phyloP scores from a whole-genome alignment of 1,139 yeast genomes.

The Pichia cactophila region DNA sequence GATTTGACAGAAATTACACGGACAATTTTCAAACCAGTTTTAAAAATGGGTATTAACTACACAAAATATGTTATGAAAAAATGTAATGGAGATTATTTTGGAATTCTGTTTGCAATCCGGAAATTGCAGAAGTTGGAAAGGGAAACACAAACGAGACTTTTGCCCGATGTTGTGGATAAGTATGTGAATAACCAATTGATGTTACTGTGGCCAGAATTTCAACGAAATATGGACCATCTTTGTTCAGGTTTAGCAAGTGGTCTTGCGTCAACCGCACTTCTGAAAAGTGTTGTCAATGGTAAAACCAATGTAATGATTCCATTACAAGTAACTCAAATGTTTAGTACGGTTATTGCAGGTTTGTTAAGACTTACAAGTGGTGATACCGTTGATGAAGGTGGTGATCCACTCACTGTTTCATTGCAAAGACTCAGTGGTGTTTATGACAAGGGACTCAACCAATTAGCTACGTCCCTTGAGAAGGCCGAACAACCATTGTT shows the following conservation, averaged over 20 bases:
- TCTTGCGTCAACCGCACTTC: slow-evolving; percentile 25
- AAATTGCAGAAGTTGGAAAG: slow-evolving; percentile 57
- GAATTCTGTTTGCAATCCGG: slow-evolving; percentile 70
- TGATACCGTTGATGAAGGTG: slow-evolving; percentile 25
- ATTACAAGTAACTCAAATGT: slow-evolving; percentile 71
- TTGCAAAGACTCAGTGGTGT: slow-evolving; percentile 66
- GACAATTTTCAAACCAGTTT: slow-evolving; percentile 42
- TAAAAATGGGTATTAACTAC: slow-evolving; percentile 47
- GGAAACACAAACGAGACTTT: slow-evolving; percentile 53
- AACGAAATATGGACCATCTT: slow-evolving; percentile 65
- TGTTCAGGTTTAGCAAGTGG: slow-evolving; percentile 56
- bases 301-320: slow-evolving; percentile 36
- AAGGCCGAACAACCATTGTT: slow-evolving; percentile 49
- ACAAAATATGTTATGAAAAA: slow-evolving; percentile 37
- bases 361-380: slow-evolving; percentile 48
- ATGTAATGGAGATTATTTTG: slow-evolving; percentile 57
- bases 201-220: slow-evolving; percentile 80
- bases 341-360: slow-evolving; percentile 69
- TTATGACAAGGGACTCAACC: slow-evolving; percentile 71
- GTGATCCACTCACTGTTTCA: slow-evolving; percentile 70
- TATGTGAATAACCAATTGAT: slow-evolving; percentile 63
- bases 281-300: slow-evolving; percentile 22
- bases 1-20: slow-evolving; percentile 38
- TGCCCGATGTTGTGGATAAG: slow-evolving; percentile 63
- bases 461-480: slow-evolving; percentile 24